These are phyloP conservation scores for Coniosporium tulheliwenetii DNA, from an alignment of 2,329 filamentous ascomycete species.

Conservation along the genomic window DNA sequence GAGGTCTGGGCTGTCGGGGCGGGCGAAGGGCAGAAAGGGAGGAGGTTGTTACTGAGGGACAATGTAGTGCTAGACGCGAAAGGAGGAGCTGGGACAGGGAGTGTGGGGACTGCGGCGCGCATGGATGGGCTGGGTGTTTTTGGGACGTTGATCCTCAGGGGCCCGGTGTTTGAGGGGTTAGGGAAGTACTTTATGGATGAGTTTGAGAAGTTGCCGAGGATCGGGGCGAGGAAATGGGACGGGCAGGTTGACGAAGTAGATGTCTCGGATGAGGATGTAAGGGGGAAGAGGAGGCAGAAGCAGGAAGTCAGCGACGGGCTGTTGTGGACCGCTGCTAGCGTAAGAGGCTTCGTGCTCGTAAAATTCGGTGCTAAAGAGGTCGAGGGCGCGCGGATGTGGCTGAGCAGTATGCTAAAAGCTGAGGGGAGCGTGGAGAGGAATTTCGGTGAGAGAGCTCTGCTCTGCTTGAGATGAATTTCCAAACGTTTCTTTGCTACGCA, in stretches of 20 bases:
- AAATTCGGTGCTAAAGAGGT: slow-evolving; percentile 78
- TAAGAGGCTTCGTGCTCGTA: slow-evolving; percentile 73
- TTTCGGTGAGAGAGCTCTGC: slow-evolving; percentile 69
- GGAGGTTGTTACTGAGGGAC: slow-evolving; percentile 66
- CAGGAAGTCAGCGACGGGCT: slow-evolving; percentile 46
- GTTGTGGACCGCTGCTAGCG: slow-evolving; percentile 67
- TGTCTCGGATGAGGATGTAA: slow-evolving; percentile 26
- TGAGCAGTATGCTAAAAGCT: slow-evolving; percentile 55
- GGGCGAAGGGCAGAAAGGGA: slow-evolving; percentile 22
- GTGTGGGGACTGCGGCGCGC: slow-evolving; percentile 26
- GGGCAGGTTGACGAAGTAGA: slow-evolving; percentile 21
- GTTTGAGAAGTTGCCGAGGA: slow-evolving; percentile 62
- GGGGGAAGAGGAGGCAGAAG: slow-evolving; percentile 35
- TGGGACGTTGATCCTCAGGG: slow-evolving; percentile 72
- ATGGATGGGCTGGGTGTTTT: slow-evolving; percentile 67
- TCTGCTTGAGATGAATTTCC: slow-evolving; percentile 43
- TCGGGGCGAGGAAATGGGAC: slow-evolving; percentile 68
- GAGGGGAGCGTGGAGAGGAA: slow-evolving; percentile 55
- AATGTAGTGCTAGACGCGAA: slow-evolving; percentile 56
- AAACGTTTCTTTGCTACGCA: no score
- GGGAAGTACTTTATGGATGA: slow-evolving; percentile 63
- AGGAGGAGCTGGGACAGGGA: slow-evolving; percentile 10
- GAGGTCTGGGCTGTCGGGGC: slow-evolving; percentile 53
- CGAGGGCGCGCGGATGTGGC: slow-evolving; percentile 67
- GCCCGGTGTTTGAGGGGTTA: slow-evolving; percentile 49